A percentile compares a stretch with the other conserved stretches of the same genome.
Evolutionary conservation across 768 basidiomycete genomes (phyloP).

Genomic region (Leucogyrophana mollusca): DNA sequence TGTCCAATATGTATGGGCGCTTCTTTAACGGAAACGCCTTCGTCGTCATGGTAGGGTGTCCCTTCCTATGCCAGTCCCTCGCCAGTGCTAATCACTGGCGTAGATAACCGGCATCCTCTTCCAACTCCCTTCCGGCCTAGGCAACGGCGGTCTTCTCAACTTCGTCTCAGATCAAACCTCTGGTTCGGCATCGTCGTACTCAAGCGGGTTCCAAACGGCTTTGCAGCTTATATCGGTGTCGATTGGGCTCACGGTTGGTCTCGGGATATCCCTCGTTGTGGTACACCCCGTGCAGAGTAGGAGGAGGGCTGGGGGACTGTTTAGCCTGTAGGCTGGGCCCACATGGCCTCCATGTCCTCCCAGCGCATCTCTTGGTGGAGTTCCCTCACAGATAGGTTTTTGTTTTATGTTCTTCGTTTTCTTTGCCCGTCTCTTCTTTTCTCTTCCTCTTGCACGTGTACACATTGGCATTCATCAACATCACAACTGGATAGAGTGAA

Average conservation of each 20-base stretch:
- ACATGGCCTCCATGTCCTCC: too few relatives aligned
- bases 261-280: slow-evolving; percentile 66
- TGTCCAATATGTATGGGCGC: slow-evolving; percentile 76
- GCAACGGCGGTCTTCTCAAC: slow-evolving; percentile 75
- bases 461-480: too few relatives aligned
- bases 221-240: slow-evolving; percentile 75
- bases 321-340: slow-evolving; percentile 45
- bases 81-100: not conserved
- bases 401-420: too few relatives aligned
- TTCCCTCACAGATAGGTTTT: too few relatives aligned
- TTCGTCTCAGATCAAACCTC: slow-evolving; percentile 58
- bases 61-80: not conserved
- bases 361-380: too few relatives aligned
- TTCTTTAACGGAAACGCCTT: slow-evolving; percentile 75
- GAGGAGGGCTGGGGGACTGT: slow-evolving; percentile 56
- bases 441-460: too few relatives aligned
- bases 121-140: slow-evolving; percentile 81
- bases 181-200: slow-evolving; percentile 54
- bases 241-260: slow-evolving; percentile 77
- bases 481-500: too few relatives aligned
- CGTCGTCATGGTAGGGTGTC: slow-evolving; percentile 67
- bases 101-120: slow-evolving; percentile 78
- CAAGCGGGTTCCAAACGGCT: slow-evolving; percentile 72
- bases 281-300: slow-evolving; percentile 64
- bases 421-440: too few relatives aligned